Evolutionary conservation across 1,284 basidiomycete genomes (phyloP), one percentile per base, ranked within the genome.

Genomic region (Rhizopogon parksii): DNA sequence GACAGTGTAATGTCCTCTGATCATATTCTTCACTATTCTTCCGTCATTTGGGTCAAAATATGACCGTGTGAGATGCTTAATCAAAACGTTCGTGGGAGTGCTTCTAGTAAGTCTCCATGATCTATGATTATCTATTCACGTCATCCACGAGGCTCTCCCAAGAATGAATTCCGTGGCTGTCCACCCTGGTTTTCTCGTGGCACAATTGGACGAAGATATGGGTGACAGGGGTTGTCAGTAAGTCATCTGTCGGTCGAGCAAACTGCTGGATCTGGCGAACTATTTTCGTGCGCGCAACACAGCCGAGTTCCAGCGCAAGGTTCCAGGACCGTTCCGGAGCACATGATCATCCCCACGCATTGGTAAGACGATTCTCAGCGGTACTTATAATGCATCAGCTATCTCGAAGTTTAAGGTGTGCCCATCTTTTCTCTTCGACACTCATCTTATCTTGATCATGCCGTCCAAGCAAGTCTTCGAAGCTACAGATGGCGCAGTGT

Each of bases 381-480:
- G 62, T 15, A 56, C 54, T 62, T 67, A 56, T 62, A 68, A 64
- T 43, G 14, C 49, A 36, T 27, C 40, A 21, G n/a, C 46, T 34
- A 56, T 34, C 27, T 40, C 45, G 38, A 51, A 30, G 36, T 43
- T 55, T 50, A 56, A 55, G 52, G 56, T 47, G 12, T 34, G 45
- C 3, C 43, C 46, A 15, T n/a, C 15, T 24, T 32, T 21, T 36
- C 36, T 50, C 38, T 47, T 47, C 35, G 40, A 27, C 35, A 49
- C 7, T 25, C 60, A 40, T 52, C 53, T 21, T 47, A 47, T 14
- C 15, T 42, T 40, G 34, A 57, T 39, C 40, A 88, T 89, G 86
- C 81, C 85, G 58, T 79, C 85, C 57, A 58, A 78, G 53, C 76
- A 83, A 66, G 80, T 85, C 37, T 70, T 76, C 63, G 68, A 73